phyloP scores from a whole-genome alignment of 2,329 filamentous ascomycete species.

The Aspergillus luchuensis region DNA sequence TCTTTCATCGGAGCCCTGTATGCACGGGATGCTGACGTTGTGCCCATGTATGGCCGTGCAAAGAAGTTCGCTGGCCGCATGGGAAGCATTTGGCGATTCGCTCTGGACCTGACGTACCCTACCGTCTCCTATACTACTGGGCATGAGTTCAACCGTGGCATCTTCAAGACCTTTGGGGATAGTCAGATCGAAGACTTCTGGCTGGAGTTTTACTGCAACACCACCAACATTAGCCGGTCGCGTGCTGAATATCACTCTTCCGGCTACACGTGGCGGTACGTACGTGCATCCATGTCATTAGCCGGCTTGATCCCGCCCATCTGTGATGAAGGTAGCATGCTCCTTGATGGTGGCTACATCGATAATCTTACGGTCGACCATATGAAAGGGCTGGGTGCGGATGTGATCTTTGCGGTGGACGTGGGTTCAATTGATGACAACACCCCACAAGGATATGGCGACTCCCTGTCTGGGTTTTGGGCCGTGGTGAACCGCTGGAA shows the following conservation, averaged over 20 bases:
- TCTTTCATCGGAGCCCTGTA: constrained; percentile 94
- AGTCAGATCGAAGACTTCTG: constrained; percentile 98
- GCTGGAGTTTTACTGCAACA: constrained; percentile 99
- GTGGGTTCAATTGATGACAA: constrained; percentile 91
- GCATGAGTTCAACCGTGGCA: constrained; percentile 97
- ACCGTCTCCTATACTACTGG: constrained; percentile 96
- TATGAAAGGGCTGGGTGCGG: constrained; percentile 92
- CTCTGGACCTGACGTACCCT: constrained; percentile 91
- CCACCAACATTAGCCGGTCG: constrained; percentile 96
- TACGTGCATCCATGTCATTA: constrained; percentile 93
- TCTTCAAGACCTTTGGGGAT: constrained; percentile 97
- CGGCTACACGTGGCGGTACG: constrained; percentile 96
- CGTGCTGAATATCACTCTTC: constrained; percentile 90
- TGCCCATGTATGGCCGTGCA: constrained; percentile 92
- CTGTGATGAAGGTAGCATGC: constrained; percentile 95
- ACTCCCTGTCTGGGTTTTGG: constrained; percentile 94
- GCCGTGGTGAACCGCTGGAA: constrained; percentile 96
- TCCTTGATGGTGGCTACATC: constrained; percentile 93
- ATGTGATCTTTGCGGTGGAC: constrained; percentile 93
- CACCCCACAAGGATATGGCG: constrained; percentile 87
- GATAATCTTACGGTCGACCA: constrained; percentile 96
- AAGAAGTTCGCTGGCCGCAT: constrained; percentile 99
- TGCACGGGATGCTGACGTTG: constrained; percentile 91
- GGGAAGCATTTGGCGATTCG: constrained; percentile 99
- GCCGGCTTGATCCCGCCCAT: constrained; percentile 89